Evolutionary conservation across 2,329 filamentous ascomycete genomes (phyloP).

Genomic region (Paecilomyces dactylethromorphus): DNA sequence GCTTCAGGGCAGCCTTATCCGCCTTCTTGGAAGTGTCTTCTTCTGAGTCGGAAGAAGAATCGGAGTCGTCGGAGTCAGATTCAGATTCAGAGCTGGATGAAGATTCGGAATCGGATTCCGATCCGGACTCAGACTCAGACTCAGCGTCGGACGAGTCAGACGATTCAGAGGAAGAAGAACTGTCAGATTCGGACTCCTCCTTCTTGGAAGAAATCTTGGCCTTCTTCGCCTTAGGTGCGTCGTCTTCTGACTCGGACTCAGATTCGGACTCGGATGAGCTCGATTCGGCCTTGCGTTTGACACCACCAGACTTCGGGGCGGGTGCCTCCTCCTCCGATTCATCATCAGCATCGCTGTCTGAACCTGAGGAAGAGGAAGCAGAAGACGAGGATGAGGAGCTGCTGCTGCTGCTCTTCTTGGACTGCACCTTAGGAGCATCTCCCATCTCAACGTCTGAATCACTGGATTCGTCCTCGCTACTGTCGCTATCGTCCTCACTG

Average conservation of each 20-base stretch:
- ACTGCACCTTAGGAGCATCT: slow-evolving; percentile 27
- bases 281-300: slow-evolving; percentile 54
- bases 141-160: slow-evolving; percentile 10
- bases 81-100: slow-evolving; percentile 10
- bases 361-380: slow-evolving; percentile 21
- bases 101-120: slow-evolving; percentile 14
- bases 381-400: slow-evolving; percentile 18
- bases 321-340: slow-evolving; percentile 45
- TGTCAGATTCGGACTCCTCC: slow-evolving; percentile 8
- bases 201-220: slow-evolving; percentile 16
- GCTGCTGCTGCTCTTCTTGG: slow-evolving; percentile 19
- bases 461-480: slow-evolving; percentile 29
- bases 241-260: slow-evolving; percentile 27
- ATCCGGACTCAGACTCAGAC: slow-evolving; percentile 22
- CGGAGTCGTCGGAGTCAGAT: slow-evolving; percentile 8
- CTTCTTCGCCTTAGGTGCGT: slow-evolving; percentile 10
- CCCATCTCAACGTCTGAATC: slow-evolving; percentile 38
- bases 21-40: slow-evolving; percentile 17
- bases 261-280: slow-evolving; percentile 34
- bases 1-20: slow-evolving; percentile 23
- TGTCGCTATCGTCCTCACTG: slow-evolving; percentile 20
- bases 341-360: slow-evolving; percentile 47
- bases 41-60: slow-evolving; percentile 18
- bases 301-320: slow-evolving; percentile 29
- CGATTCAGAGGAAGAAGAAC: slow-evolving; percentile 19